phyloP scores from a whole-genome alignment of 129 eudicot genomes.

The Helianthus annuus region DNA sequence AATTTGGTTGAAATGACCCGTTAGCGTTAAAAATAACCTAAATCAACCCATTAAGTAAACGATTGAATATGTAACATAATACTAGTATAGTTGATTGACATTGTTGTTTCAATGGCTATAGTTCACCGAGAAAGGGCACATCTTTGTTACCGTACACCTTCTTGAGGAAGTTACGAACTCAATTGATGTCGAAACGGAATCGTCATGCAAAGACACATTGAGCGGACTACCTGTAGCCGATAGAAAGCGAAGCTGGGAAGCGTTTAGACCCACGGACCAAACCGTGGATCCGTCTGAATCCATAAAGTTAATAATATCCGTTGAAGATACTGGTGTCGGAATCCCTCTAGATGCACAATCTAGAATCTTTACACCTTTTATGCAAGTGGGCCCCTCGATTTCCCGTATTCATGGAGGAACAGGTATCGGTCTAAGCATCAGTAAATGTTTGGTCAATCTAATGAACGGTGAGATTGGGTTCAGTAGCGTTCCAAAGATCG shows the following conservation, averaged over 20 bases:
- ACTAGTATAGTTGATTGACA: conserved; percentile 5
- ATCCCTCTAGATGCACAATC: conserved; percentile 79
- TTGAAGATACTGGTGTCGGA: conserved; percentile 92
- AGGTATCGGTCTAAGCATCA: conserved; percentile 93
- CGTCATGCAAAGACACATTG: conserved; percentile 51
- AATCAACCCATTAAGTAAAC: background rate
- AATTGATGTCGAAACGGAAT: conserved; percentile 52
- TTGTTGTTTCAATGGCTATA: conserved; percentile 23
- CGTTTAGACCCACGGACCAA: conserved; percentile 45
- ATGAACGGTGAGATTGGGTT: conserved; percentile 93
- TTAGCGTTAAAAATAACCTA: too few relatives aligned
- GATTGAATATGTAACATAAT: background rate
- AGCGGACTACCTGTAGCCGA: conserved; percentile 91
- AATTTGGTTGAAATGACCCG: too few relatives aligned
- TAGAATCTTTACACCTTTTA: conserved; percentile 82
- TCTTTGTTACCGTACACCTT: conserved; percentile 82
- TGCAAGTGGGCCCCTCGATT: conserved; percentile 95
- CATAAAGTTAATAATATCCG: conserved; percentile 73
- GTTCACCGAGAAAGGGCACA: conserved; percentile 96
- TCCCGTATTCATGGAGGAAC: conserved; percentile 90
- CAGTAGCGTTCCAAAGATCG: conserved; percentile 59
- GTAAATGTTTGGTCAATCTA: conserved; percentile 87
- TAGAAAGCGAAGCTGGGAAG: conserved; percentile 68
- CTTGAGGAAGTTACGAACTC: conserved; percentile 73
- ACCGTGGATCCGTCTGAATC: conserved; percentile 35